These are phyloP conservation scores for Trichopus zeylanicus DNA, from an alignment of 116 monocot species.

Conservation along the genomic window DNA sequence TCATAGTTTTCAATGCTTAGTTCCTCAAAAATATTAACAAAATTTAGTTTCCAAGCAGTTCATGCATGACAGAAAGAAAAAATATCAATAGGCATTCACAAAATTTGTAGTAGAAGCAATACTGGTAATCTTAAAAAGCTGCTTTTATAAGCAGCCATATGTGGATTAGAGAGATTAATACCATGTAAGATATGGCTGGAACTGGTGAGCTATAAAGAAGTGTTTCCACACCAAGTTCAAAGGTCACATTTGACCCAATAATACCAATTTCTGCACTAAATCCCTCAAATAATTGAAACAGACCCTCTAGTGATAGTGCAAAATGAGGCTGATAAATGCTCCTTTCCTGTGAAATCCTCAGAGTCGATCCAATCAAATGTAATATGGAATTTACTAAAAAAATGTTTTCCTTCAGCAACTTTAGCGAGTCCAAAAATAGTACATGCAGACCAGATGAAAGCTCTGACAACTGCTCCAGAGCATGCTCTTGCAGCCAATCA, in stretches of 20 bases:
- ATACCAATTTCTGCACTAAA: conserved; percentile 20
- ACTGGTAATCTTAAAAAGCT: neutral
- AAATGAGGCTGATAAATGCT: conserved; percentile 63
- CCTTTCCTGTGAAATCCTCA: conserved; percentile 65
- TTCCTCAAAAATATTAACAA: too few species aligned
- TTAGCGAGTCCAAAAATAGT: conserved; percentile 16
- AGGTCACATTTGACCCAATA: conserved; percentile 8
- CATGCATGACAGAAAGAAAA: too few species aligned
- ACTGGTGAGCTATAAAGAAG: conserved; percentile 59
- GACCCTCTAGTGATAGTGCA: conserved; percentile 43
- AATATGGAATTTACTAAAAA: conserved; percentile 44
- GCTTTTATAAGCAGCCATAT: neutral
- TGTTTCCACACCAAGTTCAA: conserved; percentile 32
- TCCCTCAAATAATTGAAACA: conserved; percentile 38
- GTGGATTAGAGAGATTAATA: conserved; percentile 18
- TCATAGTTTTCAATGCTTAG: too few species aligned
- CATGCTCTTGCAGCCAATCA: conserved; percentile 65
- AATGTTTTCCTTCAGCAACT: conserved; percentile 38
- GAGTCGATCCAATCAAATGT: conserved; percentile 37
- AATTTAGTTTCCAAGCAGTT: too few species aligned
- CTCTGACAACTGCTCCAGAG: conserved; percentile 64
- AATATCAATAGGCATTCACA: neutral
- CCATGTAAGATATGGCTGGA: conserved; percentile 36
- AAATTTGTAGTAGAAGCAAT: neutral
- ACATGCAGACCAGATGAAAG: conserved; percentile 49